phyloP scores from a whole-genome alignment of 768 basidiomycete genomes.

The Chalciporus sphaerocephalus region DNA sequence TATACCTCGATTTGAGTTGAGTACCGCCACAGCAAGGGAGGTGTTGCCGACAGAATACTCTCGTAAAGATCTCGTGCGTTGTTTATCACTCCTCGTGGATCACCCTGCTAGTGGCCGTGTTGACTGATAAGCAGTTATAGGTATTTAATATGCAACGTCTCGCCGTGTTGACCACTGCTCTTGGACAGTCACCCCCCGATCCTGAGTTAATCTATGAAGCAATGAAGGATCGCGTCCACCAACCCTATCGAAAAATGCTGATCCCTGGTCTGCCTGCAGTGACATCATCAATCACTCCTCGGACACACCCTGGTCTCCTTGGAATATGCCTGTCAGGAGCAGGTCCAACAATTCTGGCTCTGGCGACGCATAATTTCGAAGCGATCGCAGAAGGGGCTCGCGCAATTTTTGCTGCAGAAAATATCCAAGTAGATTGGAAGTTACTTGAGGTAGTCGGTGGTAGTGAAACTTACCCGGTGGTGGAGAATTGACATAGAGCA shows the following conservation, averaged over 20 bases:
- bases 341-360: conserved; percentile 93
- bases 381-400: conserved; percentile 80
- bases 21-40: conserved; percentile 89
- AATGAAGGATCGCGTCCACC: conserved; percentile 98
- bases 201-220: conserved; percentile 97
- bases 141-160: conserved; percentile 97
- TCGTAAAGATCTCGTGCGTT: conserved; percentile 77
- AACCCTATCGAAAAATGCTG: conserved; percentile 91
- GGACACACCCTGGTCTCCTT: conserved; percentile 87
- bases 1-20: conserved; percentile 92
- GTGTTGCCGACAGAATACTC: conserved; percentile 85
- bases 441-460: conserved; percentile 65
- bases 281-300: conserved; percentile 80
- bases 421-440: conserved; percentile 88
- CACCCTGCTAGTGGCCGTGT: background rate
- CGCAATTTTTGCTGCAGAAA: conserved; percentile 62
- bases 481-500: conserved; percentile 11
- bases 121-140: conserved; percentile 39
- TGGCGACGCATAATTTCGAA: conserved; percentile 83
- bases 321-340: conserved; percentile 98
- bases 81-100: background rate
- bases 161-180: conserved; percentile 92
- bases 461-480: conserved; percentile 21
- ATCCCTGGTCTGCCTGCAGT: conserved; percentile 95
- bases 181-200: conserved; percentile 87